Conservation (phyloP, 306 rosid species). For the Trichosanthes cucumerina region DNA sequence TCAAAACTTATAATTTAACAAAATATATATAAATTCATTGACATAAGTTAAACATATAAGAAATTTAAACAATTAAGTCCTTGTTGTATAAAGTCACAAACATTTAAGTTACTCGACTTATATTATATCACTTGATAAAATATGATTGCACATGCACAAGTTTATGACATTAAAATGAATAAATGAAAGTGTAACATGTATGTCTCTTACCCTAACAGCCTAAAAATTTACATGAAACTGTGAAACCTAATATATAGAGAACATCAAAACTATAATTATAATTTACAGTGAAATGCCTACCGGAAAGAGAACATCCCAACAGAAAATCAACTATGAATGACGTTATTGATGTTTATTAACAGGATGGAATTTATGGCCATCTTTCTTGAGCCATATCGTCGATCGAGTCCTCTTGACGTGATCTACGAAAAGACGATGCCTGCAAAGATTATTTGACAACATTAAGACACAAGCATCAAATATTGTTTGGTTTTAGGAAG, state of each 20-base stretch:
- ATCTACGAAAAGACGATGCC: conserved; percentile 67
- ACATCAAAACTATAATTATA: neutral
- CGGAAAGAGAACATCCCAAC: neutral
- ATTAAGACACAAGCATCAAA: neutral
- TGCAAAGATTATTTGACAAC: conserved; percentile 11
- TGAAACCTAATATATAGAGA: neutral
- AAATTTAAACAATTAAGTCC: neutral
- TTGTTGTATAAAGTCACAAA: neutral
- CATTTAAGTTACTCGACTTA: neutral
- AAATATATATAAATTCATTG: no score
- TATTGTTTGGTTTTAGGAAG: neutral
- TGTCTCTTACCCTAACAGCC: neutral
- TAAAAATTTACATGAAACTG: neutral
- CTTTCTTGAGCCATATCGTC: conserved; percentile 71
- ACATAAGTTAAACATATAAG: no score
- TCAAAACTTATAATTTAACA: no score
- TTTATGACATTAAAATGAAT: neutral
- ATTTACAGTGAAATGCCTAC: neutral
- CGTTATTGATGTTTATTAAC: conserved; percentile 4
- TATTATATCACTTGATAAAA: neutral
- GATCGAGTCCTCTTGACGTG: conserved; percentile 78
- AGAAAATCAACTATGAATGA: neutral
- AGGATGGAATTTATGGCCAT: conserved; percentile 47
- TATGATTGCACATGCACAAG: neutral
- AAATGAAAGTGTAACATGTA: neutral